Evolutionary conservation across 305 asterid species (phyloP).

Genomic region (Fraxinus platypoda): DNA sequence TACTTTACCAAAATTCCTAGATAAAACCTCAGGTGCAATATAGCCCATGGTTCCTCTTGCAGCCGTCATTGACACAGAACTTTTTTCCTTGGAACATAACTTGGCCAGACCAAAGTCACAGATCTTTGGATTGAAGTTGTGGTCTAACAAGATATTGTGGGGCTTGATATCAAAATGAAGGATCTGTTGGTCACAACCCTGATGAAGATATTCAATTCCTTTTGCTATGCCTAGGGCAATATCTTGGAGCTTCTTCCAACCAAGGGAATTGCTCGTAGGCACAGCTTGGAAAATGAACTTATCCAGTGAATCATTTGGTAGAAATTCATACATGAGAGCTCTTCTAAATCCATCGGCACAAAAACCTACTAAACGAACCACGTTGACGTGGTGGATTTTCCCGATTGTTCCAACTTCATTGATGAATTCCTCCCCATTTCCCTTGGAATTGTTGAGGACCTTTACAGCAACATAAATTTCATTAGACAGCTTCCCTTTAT

Average conservation of each 20-base stretch:
- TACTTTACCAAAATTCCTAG: constrained; percentile 37
- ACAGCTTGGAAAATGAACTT: constrained; percentile 27
- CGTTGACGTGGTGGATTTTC: constrained; percentile 43
- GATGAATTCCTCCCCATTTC: constrained; percentile 48
- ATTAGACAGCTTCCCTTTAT: constrained; percentile 46
- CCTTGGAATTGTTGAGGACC: constrained; percentile 29
- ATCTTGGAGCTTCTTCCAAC: constrained; percentile 40
- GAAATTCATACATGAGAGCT: constrained; percentile 52
- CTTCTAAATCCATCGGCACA: constrained; percentile 43
- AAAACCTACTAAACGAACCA: constrained; percentile 53
- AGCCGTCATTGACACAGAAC: constrained; percentile 36
- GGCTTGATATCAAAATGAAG: constrained; percentile 48
- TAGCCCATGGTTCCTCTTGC: constrained; percentile 42
- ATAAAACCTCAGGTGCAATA: constrained; percentile 45
- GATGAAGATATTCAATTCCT: constrained; percentile 40
- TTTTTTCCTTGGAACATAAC: constrained; percentile 37
- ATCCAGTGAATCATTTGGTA: constrained; percentile 39
- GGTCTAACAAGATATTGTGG: constrained; percentile 45
- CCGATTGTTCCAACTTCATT: constrained; percentile 54
- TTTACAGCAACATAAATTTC: constrained; percentile 43
- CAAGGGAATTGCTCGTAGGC: constrained; percentile 23
- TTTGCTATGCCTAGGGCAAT: constrained; percentile 37
- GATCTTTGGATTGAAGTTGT: constrained; percentile 43
- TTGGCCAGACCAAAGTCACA: constrained; percentile 49
- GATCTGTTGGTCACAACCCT: constrained; percentile 40